A percentile compares a stretch with the other conserved stretches of the same genome.
Conservation (phyloP, 441 rosid species). For the Erodium texanum region DNA sequence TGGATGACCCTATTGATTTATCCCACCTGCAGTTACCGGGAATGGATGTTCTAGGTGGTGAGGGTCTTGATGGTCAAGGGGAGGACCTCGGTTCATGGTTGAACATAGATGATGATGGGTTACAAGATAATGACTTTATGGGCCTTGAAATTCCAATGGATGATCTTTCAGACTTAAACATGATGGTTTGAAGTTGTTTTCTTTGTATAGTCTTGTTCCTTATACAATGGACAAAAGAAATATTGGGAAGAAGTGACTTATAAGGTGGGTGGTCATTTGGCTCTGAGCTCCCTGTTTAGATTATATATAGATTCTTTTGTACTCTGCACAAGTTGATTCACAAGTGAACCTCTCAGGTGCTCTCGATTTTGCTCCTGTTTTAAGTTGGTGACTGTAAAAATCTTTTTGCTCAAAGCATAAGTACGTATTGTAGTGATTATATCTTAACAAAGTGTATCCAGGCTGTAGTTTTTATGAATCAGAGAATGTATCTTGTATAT, state of each 20-base stretch:
- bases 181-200: slow-evolving; percentile 80
- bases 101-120: slow-evolving; percentile 86
- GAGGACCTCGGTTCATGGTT: slow-evolving; percentile 91
- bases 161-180: slow-evolving; percentile 88
- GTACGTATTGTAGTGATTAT: slow-evolving; percentile 44
- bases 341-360: slow-evolving; percentile 39
- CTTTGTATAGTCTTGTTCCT: slow-evolving; percentile 77
- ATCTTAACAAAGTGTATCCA: slow-evolving; percentile 42
- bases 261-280: slow-evolving; percentile 40
- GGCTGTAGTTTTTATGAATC: slow-evolving; percentile 38
- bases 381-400: slow-evolving; percentile 57
- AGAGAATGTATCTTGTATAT: slow-evolving; percentile 1
- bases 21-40: slow-evolving; percentile 67
- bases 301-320: slow-evolving; percentile 51
- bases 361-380: slow-evolving; percentile 47
- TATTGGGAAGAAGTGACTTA: slow-evolving; percentile 49
- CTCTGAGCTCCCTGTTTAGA: slow-evolving; percentile 38
- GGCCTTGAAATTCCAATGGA: slow-evolving; percentile 99
- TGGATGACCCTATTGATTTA: slow-evolving; percentile 67
- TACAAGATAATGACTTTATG: slow-evolving; percentile 78
- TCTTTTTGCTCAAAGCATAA: slow-evolving; percentile 36
- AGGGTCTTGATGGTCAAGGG: slow-evolving; percentile 44
- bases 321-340: slow-evolving; percentile 38
- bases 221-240: slow-evolving; percentile 62
- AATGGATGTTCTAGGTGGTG: slow-evolving; percentile 48